Percentiles rank a stretch among this genome's conserved stretches.
Evolutionary conservation across 2,329 filamentous ascomycete genomes (phyloP).

Genomic region (Ceratocystis variospora): DNA sequence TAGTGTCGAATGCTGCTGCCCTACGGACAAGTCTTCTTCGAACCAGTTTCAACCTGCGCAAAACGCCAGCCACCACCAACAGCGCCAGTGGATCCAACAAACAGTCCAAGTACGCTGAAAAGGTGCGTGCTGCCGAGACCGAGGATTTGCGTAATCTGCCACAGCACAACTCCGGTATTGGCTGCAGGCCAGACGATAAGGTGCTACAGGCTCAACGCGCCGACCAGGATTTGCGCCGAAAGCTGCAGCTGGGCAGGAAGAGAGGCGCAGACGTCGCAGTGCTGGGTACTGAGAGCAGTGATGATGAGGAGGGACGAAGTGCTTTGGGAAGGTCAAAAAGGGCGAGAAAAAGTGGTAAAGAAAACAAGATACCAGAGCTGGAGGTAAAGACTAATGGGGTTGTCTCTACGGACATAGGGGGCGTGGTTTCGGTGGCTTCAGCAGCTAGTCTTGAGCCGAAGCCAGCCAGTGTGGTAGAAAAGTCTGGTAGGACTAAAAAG

Average conservation of each 20-base stretch:
- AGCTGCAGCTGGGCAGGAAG: slow-evolving; percentile 15
- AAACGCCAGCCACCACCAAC: not conserved
- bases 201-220: slow-evolving; percentile 8
- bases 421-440: not conserved
- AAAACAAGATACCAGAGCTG: not conserved
- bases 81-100: not conserved
- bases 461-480: not conserved
- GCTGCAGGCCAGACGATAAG: not conserved
- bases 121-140: slow-evolving; percentile 9
- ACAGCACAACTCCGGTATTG: slow-evolving; percentile 17
- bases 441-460: not conserved
- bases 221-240: slow-evolving; percentile 16
- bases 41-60: slow-evolving; percentile 6
- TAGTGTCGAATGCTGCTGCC: slow-evolving; percentile 8
- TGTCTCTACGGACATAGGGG: not conserved
- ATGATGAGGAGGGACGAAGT: slow-evolving; percentile 17
- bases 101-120: slow-evolving; percentile 12
- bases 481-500: slow-evolving; percentile 8
- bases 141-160: slow-evolving; percentile 15
- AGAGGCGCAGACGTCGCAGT: not conserved
- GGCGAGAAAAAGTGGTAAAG: not conserved
- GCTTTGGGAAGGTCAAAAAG: slow-evolving; percentile 16
- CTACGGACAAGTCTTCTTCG: slow-evolving; percentile 5
- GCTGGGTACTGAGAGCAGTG: slow-evolving; percentile 13
- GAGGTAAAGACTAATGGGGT: not conserved